Base-by-base conservation (phyloP, 2,329 filamentous ascomycete species). In the Eurotiales sp. region DNA sequence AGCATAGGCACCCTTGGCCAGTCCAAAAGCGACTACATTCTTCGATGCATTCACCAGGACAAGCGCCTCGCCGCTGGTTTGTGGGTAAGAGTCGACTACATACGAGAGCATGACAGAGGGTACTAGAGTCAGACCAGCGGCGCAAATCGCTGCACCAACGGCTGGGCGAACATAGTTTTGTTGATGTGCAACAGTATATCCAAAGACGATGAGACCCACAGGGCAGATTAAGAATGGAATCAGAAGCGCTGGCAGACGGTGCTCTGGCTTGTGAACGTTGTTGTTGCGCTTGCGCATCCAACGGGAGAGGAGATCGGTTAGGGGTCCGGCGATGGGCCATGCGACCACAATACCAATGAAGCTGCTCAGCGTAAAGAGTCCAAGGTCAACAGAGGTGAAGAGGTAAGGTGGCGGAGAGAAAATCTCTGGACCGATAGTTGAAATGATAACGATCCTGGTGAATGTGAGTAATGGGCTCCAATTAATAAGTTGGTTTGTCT, bases 271-370 rank as follows among this genome's bases (percentile, higher is more conserved):
- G 54, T 72, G 68, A 22, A 68, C 46, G 22, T 64, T 62, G 49
- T 69, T 67, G 23, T 50, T 41, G 34, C 65, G 61, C 30, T 55
- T 60, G n/a, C 64, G 60, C 45, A 71, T 57, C 52, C 52, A 64
- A 22, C 64, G 64, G 11, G 70, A 71, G 27, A 72, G 57, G 8
- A 57, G 49, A 56, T 74, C 72, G 0, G 72, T 74, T 27, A 75
- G 59, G 0, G 72, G 72, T 0, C 72, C 71, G 8, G 64, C 63
- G 4, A 74, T 58, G 0, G 72, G 63, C 1, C 65, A 70, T 0
- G 69, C 70, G 0, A 73, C 41, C 1, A 69, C 60, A 54, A 72
- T 67, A 2, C 71, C 72, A 5, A 70, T 55, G 14, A 73, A 69
- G 34, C 68, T 67, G 41, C 61, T 58, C 2, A 68, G 55, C 0